Base-by-base conservation (phyloP, 352 stramenopile genomes). In the Phytophthora foliorum region DNA sequence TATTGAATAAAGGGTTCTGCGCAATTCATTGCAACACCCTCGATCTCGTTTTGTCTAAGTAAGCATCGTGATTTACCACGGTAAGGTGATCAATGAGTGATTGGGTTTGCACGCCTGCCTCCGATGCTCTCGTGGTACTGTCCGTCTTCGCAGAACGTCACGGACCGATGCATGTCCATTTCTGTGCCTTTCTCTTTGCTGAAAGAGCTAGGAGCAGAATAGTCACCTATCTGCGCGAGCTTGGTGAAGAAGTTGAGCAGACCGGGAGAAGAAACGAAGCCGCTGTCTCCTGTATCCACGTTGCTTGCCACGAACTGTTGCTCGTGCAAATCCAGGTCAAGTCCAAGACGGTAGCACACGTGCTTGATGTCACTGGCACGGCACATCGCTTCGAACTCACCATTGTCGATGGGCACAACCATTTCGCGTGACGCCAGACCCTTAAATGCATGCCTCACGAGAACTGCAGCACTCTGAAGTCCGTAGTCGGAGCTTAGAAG, bases 381-480 rank as follows among this genome's bases (percentile, higher is more conserved):
- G 25, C 86, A 94, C 25, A 80, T 89, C 17, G 82, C 75, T 52
- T 92, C 86, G 39, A 84, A 94, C 39, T 91, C 72, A 9, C 86
- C 84, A 31, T 84, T 89, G 29, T 90, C 81, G 16, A 91, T 82
- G 0, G 82, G 80, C 11, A 92, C 82, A 31, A 91, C 80, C 67
- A 92, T 83, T 48, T 92, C 84, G 1, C 84, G 68, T 1, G 84
- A 64, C 21, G 81, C 75, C 3, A 94, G 58, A 3, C 84, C 86
- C 41, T 94, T 94, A 61, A 92, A 94, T 5, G 84, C 84, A 19
- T 94, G 86, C 11, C 86, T 78, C 3, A 94, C 77, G 6, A 94
- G 63, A 21, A 94, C 78, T 29, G 79, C 84, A 13, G 84, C 86
- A 29, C 84, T 94, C 39, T 87, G 82, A 3, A 77, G 75, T 6